These are phyloP conservation scores for Hippophae tibetana DNA, from an alignment of 306 rosid genomes.

Conservation along the genomic window DNA sequence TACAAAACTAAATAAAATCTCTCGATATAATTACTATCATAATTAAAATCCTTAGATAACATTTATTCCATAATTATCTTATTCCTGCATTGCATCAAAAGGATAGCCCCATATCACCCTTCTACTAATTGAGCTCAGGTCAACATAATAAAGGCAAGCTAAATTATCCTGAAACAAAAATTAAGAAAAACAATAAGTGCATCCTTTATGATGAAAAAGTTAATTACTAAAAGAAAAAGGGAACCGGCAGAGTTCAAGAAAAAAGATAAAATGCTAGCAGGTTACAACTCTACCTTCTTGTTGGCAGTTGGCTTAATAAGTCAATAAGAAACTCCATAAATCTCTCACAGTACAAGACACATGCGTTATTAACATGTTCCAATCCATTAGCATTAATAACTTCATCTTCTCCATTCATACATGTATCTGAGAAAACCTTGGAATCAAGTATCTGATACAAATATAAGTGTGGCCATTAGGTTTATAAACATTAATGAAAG, in stretches of 20 bases:
- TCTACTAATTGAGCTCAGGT: not conserved
- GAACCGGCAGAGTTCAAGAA: not conserved
- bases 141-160: not conserved
- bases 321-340: constrained; percentile 97
- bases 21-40: no score
- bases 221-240: not conserved
- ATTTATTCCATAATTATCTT: no score
- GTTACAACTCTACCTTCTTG: constrained; percentile 58
- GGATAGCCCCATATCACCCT: not conserved
- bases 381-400: constrained; percentile 31
- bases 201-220: not conserved
- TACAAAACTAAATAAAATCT: no score
- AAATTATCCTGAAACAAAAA: not conserved
- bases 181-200: not conserved
- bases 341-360: constrained; percentile 92
- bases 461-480: constrained; percentile 6
- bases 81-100: not conserved
- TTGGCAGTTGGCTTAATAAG: constrained; percentile 92
- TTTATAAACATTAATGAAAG: constrained; percentile 6
- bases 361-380: constrained; percentile 52
- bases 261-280: not conserved
- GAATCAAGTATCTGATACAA: constrained; percentile 62
- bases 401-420: constrained; percentile 33
- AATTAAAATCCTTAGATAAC: no score
- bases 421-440: constrained; percentile 37